phyloP scores from a whole-genome alignment of 78 protist genomes.

The Polysphondylium violaceum region DNA sequence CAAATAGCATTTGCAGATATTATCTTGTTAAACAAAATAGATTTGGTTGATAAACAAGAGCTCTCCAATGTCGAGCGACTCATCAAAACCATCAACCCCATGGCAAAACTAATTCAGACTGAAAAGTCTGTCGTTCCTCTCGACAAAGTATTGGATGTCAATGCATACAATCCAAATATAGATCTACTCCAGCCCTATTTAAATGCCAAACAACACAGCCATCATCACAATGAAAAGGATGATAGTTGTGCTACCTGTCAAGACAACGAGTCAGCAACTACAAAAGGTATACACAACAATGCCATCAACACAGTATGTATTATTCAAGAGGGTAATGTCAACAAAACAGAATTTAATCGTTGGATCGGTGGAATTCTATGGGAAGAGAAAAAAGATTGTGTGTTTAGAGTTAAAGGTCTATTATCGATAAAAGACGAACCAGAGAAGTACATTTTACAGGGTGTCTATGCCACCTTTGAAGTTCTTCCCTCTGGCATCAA shows the following conservation, averaged over 20 bases:
- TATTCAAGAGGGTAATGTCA: neutral
- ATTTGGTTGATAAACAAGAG: conserved; percentile 61
- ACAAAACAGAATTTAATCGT: conserved; percentile 19
- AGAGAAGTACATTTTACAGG: conserved; percentile 64
- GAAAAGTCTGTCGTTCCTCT: conserved; percentile 19
- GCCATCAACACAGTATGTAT: conserved; percentile 58
- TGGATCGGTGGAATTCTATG: conserved; percentile 63
- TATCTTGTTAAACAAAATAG: conserved; percentile 82
- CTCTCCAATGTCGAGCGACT: neutral
- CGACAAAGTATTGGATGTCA: conserved; percentile 45
- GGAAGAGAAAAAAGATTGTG: conserved; percentile 37
- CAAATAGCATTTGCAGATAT: conserved; percentile 87
- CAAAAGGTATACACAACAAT: conserved; percentile 8
- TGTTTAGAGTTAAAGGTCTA: conserved; percentile 57
- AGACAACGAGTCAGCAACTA: neutral
- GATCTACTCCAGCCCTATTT: conserved; percentile 25
- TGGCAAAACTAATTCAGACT: conserved; percentile 31
- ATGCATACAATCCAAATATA: conserved; percentile 51
- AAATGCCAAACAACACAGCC: neutral
- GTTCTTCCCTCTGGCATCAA: conserved; percentile 22
- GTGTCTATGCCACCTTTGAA: conserved; percentile 76
- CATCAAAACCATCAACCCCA: conserved; percentile 67
- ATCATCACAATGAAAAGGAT: conserved; percentile 20
- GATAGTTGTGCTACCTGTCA: neutral
- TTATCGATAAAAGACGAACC: conserved; percentile 17